Evolutionary conservation across 2,329 filamentous ascomycete species (phyloP).

Genomic region (Paraphaeosphaeria minitans): DNA sequence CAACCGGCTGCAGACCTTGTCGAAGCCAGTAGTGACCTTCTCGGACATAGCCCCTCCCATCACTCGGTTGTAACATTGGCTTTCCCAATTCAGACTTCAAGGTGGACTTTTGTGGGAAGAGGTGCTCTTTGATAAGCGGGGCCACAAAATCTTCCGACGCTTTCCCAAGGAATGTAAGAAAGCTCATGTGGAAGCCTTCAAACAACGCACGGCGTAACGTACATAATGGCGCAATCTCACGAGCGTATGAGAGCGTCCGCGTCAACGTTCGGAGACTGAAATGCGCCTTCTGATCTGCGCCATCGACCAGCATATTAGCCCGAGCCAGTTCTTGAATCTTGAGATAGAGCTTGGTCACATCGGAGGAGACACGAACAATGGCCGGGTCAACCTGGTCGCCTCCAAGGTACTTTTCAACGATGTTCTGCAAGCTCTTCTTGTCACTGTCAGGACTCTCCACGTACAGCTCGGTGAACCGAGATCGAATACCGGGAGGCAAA

Average conservation of each 20-base stretch:
- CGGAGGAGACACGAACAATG: slow-evolving; percentile 70
- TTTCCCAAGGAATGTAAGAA: slow-evolving; percentile 83
- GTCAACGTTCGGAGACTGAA: slow-evolving; percentile 96
- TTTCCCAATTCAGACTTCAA: slow-evolving; percentile 76
- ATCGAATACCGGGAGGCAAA: slow-evolving; percentile 83
- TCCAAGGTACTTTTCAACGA: slow-evolving; percentile 87
- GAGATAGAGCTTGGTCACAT: slow-evolving; percentile 86
- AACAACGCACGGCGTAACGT: slow-evolving; percentile 84
- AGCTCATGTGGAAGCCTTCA: slow-evolving; percentile 98
- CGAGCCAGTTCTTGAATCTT: slow-evolving; percentile 82
- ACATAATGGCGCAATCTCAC: slow-evolving; percentile 81
- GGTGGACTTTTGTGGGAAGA: slow-evolving; percentile 74
- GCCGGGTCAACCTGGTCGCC: slow-evolving; percentile 70
- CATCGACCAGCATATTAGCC: slow-evolving; percentile 86
- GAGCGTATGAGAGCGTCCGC: slow-evolving; percentile 84
- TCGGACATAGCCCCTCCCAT: slow-evolving; percentile 78
- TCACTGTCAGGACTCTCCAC: slow-evolving; percentile 89
- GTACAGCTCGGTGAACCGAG: slow-evolving; percentile 94
- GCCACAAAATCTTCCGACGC: slow-evolving; percentile 79
- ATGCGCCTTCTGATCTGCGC: slow-evolving; percentile 93
- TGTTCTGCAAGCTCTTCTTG: slow-evolving; percentile 80
- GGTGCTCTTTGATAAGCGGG: slow-evolving; percentile 78
- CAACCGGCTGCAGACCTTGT: slow-evolving; percentile 68
- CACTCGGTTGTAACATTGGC: slow-evolving; percentile 75
- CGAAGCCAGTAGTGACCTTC: slow-evolving; percentile 93